Evolutionary conservation across 2,329 filamentous ascomycete genomes (phyloP), one percentile per base, ranked within the genome.

Genomic region (Sporothrix luriei): DNA sequence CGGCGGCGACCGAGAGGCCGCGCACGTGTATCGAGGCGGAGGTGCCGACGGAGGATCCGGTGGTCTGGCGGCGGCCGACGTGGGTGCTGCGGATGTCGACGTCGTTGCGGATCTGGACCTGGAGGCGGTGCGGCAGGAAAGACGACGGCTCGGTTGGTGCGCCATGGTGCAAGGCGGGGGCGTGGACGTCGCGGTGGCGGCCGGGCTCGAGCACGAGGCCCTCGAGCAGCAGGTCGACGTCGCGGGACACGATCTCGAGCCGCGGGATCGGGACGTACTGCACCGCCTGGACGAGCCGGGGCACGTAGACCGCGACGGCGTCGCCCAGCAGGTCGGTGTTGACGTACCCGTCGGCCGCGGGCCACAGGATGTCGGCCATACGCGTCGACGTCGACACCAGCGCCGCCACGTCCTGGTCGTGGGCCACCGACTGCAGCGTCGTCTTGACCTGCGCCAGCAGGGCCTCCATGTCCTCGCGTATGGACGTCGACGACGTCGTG

Each of bases 121-220:
- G 90, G 68, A 97, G 83, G 69, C 89, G 88, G 80, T 93, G 94
- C 0, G 94, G 94, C 0, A 98, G 84, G 82, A 98, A 98, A 0
- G 94, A 97, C 3, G 91, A 92, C 72, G 90, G 83, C 26, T 64
- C 57, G 13, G 57, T 24, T 0, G 38, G 38, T 0, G 57, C 24
- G 0, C 57, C 57, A 4, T 11, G 21, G 21, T 33, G 33, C 33
- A 62, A 14, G 6, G 21, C 57, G 2, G 57, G 57, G 4, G 57
- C 57, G 5, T 51, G 62, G 9, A 51, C 62, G 77, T 97, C 94
- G 75, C 97, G 84, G 0, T 93, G 96, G 70, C 84, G 33, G 7
- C 94, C 94, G 0, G 94, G 94, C 76, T 97, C 92, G 43, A 98
- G 84, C 71, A 98, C 91, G 43, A 98, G 83, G 73, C 97, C 97